These are phyloP conservation scores for Taphrina populina DNA, from an alignment of 1,139 yeast genomes.

Conservation along the genomic window DNA sequence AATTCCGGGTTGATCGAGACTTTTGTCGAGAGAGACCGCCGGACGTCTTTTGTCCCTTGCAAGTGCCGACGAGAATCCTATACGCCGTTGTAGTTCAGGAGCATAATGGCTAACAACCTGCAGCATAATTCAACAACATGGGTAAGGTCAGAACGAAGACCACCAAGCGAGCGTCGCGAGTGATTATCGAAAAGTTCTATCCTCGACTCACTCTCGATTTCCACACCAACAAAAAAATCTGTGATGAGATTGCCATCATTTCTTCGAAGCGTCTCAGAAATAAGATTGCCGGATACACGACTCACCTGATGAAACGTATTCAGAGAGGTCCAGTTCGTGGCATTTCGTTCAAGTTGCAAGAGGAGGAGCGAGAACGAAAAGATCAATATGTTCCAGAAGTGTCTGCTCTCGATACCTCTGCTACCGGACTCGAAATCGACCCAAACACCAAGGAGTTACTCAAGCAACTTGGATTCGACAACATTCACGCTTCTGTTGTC, in stretches of 20 bases:
- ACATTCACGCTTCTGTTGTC: slow-evolving; percentile 66
- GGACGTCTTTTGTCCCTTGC: too few relatives aligned
- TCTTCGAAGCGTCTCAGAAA: slow-evolving; percentile 99
- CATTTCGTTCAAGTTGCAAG: slow-evolving; percentile 99
- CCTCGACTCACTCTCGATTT: slow-evolving; percentile 99
- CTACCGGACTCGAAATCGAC: slow-evolving; percentile 96
- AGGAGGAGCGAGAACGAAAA: slow-evolving; percentile 99
- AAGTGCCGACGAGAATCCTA: too few relatives aligned
- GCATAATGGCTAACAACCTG: too few relatives aligned
- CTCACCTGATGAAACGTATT: slow-evolving; percentile 99
- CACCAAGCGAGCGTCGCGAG: slow-evolving; percentile 99
- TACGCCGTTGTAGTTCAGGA: too few relatives aligned
- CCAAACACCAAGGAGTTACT: slow-evolving; percentile 96
- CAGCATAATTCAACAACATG: slow-evolving; percentile 47
- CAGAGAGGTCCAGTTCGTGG: slow-evolving; percentile 99
- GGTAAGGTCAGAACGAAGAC: slow-evolving; percentile 99
- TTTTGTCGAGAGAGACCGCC: too few relatives aligned
- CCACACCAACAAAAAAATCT: slow-evolving; percentile 99
- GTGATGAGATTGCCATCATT: slow-evolving; percentile 97
- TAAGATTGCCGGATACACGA: slow-evolving; percentile 99
- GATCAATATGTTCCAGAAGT: slow-evolving; percentile 99
- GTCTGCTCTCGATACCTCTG: slow-evolving; percentile 97
- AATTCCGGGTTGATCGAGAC: too few relatives aligned
- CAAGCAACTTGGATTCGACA: slow-evolving; percentile 86
- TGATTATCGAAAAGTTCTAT: slow-evolving; percentile 99